A percentile compares a stretch with the other conserved stretches of the same genome.
phyloP scores from a whole-genome alignment of 169 alveolate genomes.

The Miamiensis avidus region DNA sequence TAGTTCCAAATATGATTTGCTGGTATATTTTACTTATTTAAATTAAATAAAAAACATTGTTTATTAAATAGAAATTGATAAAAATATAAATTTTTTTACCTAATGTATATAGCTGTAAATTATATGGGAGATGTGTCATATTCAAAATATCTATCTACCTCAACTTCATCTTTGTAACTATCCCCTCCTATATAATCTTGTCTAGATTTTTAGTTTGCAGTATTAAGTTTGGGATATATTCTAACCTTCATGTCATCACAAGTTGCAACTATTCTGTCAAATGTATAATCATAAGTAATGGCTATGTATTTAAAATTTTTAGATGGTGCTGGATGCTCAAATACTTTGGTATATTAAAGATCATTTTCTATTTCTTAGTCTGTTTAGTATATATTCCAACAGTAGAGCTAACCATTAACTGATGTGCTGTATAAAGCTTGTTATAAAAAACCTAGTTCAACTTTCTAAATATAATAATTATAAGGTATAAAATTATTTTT shows the following conservation, averaged over 20 bases:
- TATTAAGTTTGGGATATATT: background rate
- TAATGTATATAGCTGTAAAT: slow-evolving; percentile 31
- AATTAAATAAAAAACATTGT: too few relatives aligned
- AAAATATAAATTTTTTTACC: background rate
- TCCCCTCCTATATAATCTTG: background rate
- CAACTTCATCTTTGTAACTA: too few relatives aligned
- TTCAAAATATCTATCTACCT: slow-evolving; percentile 24
- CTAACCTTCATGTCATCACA: slow-evolving; percentile 32
- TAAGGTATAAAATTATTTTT: background rate
- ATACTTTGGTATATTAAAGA: background rate
- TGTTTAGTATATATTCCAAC: background rate
- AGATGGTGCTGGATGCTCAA: background rate
- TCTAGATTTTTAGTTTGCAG: background rate
- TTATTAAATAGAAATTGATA: background rate
- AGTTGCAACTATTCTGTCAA: slow-evolving; percentile 32
- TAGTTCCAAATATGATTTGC: slow-evolving; percentile 39
- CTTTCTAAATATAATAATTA: slow-evolving; percentile 21
- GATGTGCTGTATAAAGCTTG: slow-evolving; percentile 17
- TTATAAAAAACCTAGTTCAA: slow-evolving; percentile 23
- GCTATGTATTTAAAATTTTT: slow-evolving; percentile 11
- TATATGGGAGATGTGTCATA: slow-evolving; percentile 37
- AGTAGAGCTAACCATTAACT: background rate
- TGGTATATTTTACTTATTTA: slow-evolving; percentile 19
- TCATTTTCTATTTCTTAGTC: background rate
- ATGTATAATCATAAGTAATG: slow-evolving; percentile 30